These are phyloP conservation scores for Pueraria montana DNA, from an alignment of 306 rosid species.

Conservation along the genomic window DNA sequence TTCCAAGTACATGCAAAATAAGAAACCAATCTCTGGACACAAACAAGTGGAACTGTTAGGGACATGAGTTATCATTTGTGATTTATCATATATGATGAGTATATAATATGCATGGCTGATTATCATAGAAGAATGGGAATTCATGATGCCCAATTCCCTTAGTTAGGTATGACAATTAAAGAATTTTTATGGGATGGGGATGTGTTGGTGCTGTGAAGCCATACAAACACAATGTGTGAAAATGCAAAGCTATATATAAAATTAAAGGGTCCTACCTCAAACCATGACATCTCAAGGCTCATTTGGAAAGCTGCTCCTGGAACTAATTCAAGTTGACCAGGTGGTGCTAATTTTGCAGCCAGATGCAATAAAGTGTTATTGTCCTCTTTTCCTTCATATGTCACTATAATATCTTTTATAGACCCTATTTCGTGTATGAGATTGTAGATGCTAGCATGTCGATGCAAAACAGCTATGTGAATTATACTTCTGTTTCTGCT, in stretches of 20 bases:
- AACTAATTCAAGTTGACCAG: constrained; percentile 42
- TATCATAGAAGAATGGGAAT: neutral
- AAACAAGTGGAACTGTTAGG: too few relatives aligned
- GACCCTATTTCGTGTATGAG: constrained; percentile 45
- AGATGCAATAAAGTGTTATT: constrained; percentile 43
- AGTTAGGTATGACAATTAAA: neutral
- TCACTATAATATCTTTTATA: constrained; percentile 36
- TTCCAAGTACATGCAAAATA: too few relatives aligned
- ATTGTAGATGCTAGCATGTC: constrained; percentile 51
- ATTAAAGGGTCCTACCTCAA: too few relatives aligned
- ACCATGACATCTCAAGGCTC: neutral
- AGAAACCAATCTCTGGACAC: too few relatives aligned
- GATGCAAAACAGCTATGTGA: constrained; percentile 48
- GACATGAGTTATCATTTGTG: too few relatives aligned
- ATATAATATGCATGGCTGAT: too few relatives aligned
- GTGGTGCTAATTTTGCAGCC: constrained; percentile 55
- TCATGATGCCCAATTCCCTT: neutral
- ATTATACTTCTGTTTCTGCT: constrained; percentile 7
- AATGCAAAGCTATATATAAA: too few relatives aligned
- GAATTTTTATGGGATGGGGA: too few relatives aligned
- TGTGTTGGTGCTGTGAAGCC: too few relatives aligned
- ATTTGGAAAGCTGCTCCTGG: constrained; percentile 56
- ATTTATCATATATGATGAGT: too few relatives aligned
- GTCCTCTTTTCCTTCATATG: neutral
- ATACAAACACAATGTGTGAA: too few relatives aligned